Evolutionary conservation across 2,329 filamentous ascomycete genomes (phyloP), one percentile per base, ranked within the genome.

Genomic region (Parastagonospora avenae): DNA sequence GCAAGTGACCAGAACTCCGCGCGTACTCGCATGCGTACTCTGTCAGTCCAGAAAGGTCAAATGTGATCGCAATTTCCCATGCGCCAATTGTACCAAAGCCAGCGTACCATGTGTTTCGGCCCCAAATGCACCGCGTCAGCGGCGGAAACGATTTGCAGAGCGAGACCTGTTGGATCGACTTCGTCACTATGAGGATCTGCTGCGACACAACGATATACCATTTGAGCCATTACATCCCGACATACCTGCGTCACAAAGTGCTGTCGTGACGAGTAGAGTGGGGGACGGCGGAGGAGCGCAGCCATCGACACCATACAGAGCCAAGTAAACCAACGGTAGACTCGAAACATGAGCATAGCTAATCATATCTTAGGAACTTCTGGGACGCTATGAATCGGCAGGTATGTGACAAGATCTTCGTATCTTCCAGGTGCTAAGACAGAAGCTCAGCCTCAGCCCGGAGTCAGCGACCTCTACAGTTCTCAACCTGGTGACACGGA

Each of bases 91-190:
- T 46, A 55, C 50, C 27, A 72, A 63, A 38, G 48, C 61, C 19
- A 54, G 62, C 1, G 58, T 53, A 11, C 55, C 68, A 49, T 75
- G 72, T 57, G 62, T 80, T 4, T 75, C 77, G 3, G 72, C 74
- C 1, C 63, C 70, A 4, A 64, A 71, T 73, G 82, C 57, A 76
- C 84, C 63, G 76, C 84, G 60, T 72, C 84, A 66, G 77, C 85
- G 67, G 77, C 85, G 64, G 74, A 85, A 66, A 71, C 84, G 85
- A 46, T 85, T 89, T 39, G 84, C 87, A 16, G 89, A 92, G 72
- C 83, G 83, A 64, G 87, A 89, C 50, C 77, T 92, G 35, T 76
- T 91, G 45, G 85, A 89, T 6, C 83, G 86, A n/a, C 76, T 91
- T 16, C 83, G 81, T 46, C 82, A 82, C 42, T 91, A 91, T 62